phyloP scores from a whole-genome alignment of 495 filamentous ascomycete species.

The Aspergillus nanangensis region DNA sequence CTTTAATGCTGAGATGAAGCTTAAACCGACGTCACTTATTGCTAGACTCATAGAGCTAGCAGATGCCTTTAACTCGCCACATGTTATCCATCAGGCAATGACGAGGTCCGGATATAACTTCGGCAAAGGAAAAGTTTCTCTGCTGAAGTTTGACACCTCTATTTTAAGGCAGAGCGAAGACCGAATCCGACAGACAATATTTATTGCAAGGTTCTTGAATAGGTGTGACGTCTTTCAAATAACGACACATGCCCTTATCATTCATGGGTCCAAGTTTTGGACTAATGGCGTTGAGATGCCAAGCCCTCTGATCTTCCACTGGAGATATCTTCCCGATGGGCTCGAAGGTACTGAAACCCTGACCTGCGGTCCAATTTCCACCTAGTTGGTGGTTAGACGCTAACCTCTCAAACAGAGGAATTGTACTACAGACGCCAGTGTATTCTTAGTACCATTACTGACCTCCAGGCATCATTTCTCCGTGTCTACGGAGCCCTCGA shows the following conservation, averaged over 20 bases:
- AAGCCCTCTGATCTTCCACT: slow-evolving; percentile 40
- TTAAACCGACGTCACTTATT: slow-evolving; percentile 25
- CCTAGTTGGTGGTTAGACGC: no score
- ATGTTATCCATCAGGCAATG: slow-evolving; percentile 16
- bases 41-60: slow-evolving; percentile 32
- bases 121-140: slow-evolving; percentile 22
- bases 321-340: slow-evolving; percentile 70
- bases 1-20: slow-evolving; percentile 23
- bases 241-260: slow-evolving; percentile 51
- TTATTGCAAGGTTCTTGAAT: slow-evolving; percentile 29
- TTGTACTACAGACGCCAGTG: slow-evolving; percentile 64
- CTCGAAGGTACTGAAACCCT: slow-evolving; percentile 69
- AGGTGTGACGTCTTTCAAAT: slow-evolving; percentile 20
- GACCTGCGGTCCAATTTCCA: no score
- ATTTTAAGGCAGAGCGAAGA: slow-evolving; percentile 35
- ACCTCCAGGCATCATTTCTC: slow-evolving; percentile 70
- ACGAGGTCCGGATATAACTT: slow-evolving; percentile 20
- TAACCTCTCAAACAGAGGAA: slow-evolving; percentile 51
- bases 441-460: slow-evolving; percentile 71
- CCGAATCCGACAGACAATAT: slow-evolving; percentile 35
- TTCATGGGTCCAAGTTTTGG: slow-evolving; percentile 66
- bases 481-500: slow-evolving; percentile 53
- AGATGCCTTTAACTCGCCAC: slow-evolving; percentile 32
- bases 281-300: slow-evolving; percentile 23
- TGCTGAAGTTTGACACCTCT: slow-evolving; percentile 20